These are phyloP conservation scores for Somion occarium DNA, from an alignment of 1,284 basidiomycete genomes.

Conservation along the genomic window DNA sequence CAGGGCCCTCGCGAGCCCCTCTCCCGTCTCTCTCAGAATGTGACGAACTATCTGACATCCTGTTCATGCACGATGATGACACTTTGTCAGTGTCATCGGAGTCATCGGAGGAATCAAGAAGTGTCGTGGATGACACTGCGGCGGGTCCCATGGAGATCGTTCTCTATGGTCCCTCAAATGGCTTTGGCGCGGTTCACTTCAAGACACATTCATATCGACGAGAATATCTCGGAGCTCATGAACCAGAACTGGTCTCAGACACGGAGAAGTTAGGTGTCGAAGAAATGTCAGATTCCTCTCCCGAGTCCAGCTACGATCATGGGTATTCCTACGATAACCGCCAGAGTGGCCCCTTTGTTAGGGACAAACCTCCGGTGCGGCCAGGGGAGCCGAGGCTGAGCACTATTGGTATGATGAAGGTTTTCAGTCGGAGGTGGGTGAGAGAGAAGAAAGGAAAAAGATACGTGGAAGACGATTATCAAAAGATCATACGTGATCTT, in stretches of 20 bases:
- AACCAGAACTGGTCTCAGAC: not conserved
- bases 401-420: not conserved
- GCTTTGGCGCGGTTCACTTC: not conserved
- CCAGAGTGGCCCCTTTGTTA: not conserved
- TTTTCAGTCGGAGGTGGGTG: constrained; percentile 12
- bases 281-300: not conserved
- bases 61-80: not conserved
- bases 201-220: not conserved
- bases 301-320: not conserved
- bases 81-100: not conserved
- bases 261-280: not conserved
- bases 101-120: not conserved
- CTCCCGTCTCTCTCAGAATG: not conserved
- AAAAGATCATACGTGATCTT: constrained; percentile 10
- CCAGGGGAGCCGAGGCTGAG: not conserved
- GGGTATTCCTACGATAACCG: not conserved
- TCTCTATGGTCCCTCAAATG: not conserved
- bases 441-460: constrained; percentile 15
- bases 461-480: constrained; percentile 13
- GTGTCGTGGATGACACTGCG: not conserved
- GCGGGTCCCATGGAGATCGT: not conserved
- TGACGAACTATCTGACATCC: not conserved
- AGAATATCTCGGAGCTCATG: not conserved
- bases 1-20: not conserved
- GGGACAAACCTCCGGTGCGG: not conserved